Conservation (phyloP, 148 eudicot genomes). For the Heliamphora exappendiculata region DNA sequence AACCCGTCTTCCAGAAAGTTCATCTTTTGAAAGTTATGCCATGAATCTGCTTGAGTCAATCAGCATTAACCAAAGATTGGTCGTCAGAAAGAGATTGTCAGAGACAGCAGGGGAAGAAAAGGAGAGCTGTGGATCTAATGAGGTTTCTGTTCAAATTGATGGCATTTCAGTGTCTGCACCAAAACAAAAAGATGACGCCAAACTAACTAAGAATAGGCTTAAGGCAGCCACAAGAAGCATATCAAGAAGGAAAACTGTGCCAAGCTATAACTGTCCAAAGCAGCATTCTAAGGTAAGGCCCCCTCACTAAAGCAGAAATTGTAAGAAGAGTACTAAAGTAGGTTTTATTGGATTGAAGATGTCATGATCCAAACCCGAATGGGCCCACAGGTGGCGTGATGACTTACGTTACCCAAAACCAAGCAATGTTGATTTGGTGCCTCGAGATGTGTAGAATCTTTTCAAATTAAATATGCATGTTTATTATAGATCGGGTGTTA, state of each 20-base stretch:
- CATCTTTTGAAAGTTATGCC: slow-evolving; percentile 26
- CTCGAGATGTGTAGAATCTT: too few species aligned
- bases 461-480: too few species aligned
- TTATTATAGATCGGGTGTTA: too few species aligned
- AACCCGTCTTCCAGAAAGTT: slow-evolving; percentile 51
- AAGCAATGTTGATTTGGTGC: too few species aligned
- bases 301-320: neutral
- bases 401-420: neutral
- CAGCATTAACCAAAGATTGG: slow-evolving; percentile 21
- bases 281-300: neutral
- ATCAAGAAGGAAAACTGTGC: slow-evolving; percentile 7
- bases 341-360: neutral
- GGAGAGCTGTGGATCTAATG: slow-evolving; percentile 89
- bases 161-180: slow-evolving; percentile 13
- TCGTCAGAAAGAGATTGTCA: slow-evolving; percentile 24
- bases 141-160: slow-evolving; percentile 41
- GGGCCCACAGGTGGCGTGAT: neutral
- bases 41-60: slow-evolving; percentile 30
- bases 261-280: slow-evolving; percentile 2
- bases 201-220: neutral
- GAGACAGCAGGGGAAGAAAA: slow-evolving; percentile 59
- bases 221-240: slow-evolving; percentile 5
- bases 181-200: slow-evolving; percentile 19
- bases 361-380: neutral
- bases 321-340: neutral